Conservation (phyloP, 2,329 filamentous ascomycete species). For the Fusarium torreyae region DNA sequence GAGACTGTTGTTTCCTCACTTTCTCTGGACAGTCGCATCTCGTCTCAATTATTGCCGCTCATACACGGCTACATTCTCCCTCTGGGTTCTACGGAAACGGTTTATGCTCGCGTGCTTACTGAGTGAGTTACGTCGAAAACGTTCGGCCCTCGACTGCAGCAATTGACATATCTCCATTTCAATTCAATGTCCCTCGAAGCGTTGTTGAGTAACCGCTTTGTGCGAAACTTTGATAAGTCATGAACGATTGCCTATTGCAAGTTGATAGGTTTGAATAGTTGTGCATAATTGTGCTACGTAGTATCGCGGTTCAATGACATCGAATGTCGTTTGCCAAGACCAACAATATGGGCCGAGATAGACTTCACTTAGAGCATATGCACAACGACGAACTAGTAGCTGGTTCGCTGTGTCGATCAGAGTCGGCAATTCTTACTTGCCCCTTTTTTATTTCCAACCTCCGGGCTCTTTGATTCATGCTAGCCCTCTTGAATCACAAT, state of each 20-base stretch:
- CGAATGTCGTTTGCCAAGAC: slow-evolving; percentile 24
- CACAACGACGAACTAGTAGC: slow-evolving; percentile 30
- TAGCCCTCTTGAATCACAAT: slow-evolving; percentile 10
- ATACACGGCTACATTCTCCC: not conserved
- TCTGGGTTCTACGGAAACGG: slow-evolving; percentile 21
- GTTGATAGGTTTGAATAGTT: slow-evolving; percentile 8
- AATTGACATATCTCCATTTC: not conserved
- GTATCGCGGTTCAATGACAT: slow-evolving; percentile 25
- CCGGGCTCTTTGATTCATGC: slow-evolving; percentile 25
- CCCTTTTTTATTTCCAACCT: slow-evolving; percentile 31
- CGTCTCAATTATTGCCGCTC: slow-evolving; percentile 1
- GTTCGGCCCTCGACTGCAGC: not conserved
- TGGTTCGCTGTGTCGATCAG: slow-evolving; percentile 42
- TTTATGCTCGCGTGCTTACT: slow-evolving; percentile 41
- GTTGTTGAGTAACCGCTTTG: not conserved
- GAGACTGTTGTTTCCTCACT: slow-evolving; percentile 10
- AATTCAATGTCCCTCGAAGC: not conserved
- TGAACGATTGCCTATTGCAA: not conserved
- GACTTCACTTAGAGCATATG: slow-evolving; percentile 32
- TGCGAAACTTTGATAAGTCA: not conserved
- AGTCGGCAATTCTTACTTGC: slow-evolving; percentile 36
- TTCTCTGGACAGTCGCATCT: not conserved
- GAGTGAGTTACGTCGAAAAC: slow-evolving; percentile 7
- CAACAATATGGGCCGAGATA: slow-evolving; percentile 37
- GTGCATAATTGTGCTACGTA: slow-evolving; percentile 27